A percentile compares a stretch with the other conserved stretches of the same genome.
Conservation (phyloP, 2,329 filamentous ascomycete genomes). For the Beauveria sp. region DNA sequence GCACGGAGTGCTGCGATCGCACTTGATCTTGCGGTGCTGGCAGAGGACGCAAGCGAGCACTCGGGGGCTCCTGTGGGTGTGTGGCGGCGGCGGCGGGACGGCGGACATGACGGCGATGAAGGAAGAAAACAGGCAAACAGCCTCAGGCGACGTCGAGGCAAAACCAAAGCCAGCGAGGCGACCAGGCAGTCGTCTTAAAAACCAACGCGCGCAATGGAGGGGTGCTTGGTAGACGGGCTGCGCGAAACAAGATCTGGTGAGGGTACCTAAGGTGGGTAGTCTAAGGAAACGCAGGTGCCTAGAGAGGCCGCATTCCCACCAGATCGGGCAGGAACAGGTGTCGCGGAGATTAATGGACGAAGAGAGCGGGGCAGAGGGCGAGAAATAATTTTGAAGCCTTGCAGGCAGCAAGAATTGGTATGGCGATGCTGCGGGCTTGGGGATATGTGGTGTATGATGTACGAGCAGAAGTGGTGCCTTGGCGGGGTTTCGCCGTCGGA, state of each 20-base stretch:
- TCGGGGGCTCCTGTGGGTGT: conserved; percentile 32
- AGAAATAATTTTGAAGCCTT: conserved; percentile 6
- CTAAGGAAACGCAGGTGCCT: background rate
- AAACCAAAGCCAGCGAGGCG: background rate
- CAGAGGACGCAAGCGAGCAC: conserved; percentile 50
- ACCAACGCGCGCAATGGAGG: background rate
- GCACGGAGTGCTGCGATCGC: conserved; percentile 51
- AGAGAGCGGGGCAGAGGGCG: background rate
- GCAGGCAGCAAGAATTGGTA: conserved; percentile 5
- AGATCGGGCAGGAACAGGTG: background rate
- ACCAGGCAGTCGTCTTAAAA: background rate
- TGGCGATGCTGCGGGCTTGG: background rate
- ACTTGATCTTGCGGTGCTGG: conserved; percentile 56
- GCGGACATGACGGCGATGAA: conserved; percentile 2
- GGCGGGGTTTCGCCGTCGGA: conserved; percentile 6
- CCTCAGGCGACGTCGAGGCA: conserved; percentile 1
- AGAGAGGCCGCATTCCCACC: conserved; percentile 4
- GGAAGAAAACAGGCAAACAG: background rate
- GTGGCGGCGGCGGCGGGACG: background rate
- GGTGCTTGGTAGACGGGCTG: background rate
- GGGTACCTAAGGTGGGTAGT: background rate
- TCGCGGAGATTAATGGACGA: conserved; percentile 5
- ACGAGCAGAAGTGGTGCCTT: background rate
- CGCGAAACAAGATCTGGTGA: background rate
- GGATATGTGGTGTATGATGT: background rate